These are phyloP conservation scores for Colletotrichum aenigma DNA, from an alignment of 2,329 filamentous ascomycete genomes.

Conservation along the genomic window DNA sequence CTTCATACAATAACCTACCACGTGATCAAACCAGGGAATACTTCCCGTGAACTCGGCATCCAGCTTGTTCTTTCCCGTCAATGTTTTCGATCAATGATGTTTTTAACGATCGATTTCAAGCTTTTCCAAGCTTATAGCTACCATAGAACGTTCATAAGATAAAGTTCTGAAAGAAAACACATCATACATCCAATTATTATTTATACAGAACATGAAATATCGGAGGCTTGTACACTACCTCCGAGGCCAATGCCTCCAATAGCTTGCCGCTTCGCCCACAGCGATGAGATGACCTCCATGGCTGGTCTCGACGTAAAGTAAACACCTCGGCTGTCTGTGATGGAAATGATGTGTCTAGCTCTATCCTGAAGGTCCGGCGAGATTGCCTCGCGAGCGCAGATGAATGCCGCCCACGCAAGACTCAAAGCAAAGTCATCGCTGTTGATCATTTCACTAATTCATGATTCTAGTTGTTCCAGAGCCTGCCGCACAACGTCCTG, in stretches of 20 bases:
- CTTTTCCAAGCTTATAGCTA: neutral
- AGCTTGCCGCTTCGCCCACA: neutral
- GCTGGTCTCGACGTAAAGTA: neutral
- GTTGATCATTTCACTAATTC: slow-evolving; percentile 31
- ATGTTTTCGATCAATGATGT: neutral
- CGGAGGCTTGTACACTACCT: neutral
- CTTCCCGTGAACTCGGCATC: neutral
- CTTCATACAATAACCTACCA: neutral
- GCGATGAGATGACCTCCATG: neutral
- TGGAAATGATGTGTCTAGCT: neutral
- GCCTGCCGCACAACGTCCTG: slow-evolving; percentile 40
- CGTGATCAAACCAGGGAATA: neutral
- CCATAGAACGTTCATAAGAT: neutral
- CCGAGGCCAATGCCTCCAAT: slow-evolving; percentile 7
- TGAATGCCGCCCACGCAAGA: slow-evolving; percentile 47
- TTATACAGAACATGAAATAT: neutral
- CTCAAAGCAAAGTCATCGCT: slow-evolving; percentile 40
- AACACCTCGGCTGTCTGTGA: neutral
- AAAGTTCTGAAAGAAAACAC: neutral
- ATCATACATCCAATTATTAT: neutral
- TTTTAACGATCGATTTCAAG: neutral
- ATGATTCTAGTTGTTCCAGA: slow-evolving; percentile 37
- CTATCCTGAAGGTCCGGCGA: slow-evolving; percentile 35
- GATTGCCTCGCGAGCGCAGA: slow-evolving; percentile 45
- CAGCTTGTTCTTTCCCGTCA: neutral